Base-by-base conservation (phyloP, 352 stramenopile species). In the Globisporangium spinosum region DNA sequence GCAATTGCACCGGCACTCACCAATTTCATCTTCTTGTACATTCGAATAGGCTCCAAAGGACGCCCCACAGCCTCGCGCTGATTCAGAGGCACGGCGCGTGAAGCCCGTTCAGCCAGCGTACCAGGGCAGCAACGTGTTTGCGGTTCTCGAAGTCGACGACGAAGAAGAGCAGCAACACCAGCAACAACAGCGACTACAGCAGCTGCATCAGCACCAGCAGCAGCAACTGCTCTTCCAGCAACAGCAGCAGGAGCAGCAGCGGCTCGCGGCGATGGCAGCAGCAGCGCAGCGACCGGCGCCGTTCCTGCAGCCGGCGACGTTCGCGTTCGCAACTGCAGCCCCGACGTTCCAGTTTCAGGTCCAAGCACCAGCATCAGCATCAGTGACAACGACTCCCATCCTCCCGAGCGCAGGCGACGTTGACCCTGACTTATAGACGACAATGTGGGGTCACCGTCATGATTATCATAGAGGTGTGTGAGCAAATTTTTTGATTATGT, bases 301-400 rank as follows among this genome's bases (percentile, higher is more conserved):
- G 51, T 85, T 90, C 64, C 70, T 93, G 62, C 83, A 86, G 66
- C 82, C 85, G 13, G 83, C 85, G 32, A 93, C 85, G 7, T 93
- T 93, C 62, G 80, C 69, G n/a, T 89, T 93, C 45, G 61, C 49
- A 1, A 61, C 68, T 6, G 38, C 51, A 17, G 70, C 76, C 17
- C 53, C 72, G 8, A 72, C 64, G 15, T 76, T 78, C 32, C 62
- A 51, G 27, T 54, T 79, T 22, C n/a, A 43, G 32, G 1, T 29
- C 2, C 72, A 72, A 58, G 22, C 69, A 73, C 17, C 72, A 70
- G 13, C 40, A 62, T 3, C 1, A 40, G 27, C 25, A 59, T 6
- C 29, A 58, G 25, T 29, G 20, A 9, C 27, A 45, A 29, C 27
- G 27, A 4, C 38, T 13, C n/a, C 70, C 4, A 49, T 49, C 40